phyloP scores from a whole-genome alignment of 805 yeast species.

The Vanderwaltozyma tropicalis region DNA sequence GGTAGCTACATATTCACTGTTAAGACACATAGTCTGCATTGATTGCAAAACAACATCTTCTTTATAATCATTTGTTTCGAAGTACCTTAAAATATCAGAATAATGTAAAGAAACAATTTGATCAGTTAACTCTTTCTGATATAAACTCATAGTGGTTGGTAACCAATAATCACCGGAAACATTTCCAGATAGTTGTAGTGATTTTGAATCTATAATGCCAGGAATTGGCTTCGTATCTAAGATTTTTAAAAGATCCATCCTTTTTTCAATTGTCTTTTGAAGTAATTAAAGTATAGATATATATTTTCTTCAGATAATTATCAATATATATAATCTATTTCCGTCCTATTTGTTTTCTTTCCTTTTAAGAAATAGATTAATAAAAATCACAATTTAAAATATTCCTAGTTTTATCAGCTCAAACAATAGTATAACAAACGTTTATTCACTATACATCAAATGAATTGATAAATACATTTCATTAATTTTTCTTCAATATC shows the following conservation, averaged over 20 bases:
- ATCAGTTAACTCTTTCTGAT: slow-evolving; percentile 81
- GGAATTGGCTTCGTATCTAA: slow-evolving; percentile 82
- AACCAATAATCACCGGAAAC: slow-evolving; percentile 55
- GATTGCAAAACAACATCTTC: slow-evolving; percentile 62
- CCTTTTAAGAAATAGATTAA: no score
- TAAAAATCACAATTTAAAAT: no score
- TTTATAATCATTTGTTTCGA: slow-evolving; percentile 43
- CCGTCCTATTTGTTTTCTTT: no score
- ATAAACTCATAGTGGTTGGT: slow-evolving; percentile 75
- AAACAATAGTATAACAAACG: no score
- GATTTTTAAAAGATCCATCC: slow-evolving; percentile 69
- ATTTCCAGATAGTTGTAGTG: slow-evolving; percentile 27
- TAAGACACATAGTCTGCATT: slow-evolving; percentile 60
- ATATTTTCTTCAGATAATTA: no score
- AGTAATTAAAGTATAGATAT: no score
- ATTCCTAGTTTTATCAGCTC: no score
- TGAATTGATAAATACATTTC: no score
- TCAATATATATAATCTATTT: no score
- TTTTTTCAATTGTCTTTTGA: no score
- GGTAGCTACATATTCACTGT: slow-evolving; percentile 70
- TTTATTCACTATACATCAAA: no score
- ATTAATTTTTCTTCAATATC: no score
- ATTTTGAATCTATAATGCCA: slow-evolving; percentile 52
- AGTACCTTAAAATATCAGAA: slow-evolving; percentile 79
- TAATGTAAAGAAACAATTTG: slow-evolving; percentile 88